Evolutionary conservation across 306 rosid genomes (phyloP), one percentile per base, ranked within the genome.

Genomic region (Myrica gale): DNA sequence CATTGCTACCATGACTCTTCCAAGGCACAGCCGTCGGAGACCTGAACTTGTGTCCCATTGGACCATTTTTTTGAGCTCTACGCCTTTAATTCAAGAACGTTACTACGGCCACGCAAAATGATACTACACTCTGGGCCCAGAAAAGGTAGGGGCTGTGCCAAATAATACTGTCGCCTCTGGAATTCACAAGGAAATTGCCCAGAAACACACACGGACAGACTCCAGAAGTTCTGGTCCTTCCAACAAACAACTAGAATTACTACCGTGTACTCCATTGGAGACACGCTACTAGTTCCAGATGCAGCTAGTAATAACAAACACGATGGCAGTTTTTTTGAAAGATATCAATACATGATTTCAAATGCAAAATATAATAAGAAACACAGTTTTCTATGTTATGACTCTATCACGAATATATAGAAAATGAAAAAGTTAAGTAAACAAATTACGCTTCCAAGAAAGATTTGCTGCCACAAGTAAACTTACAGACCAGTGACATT

Each of bases 401-500:
- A 43, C 56, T 41, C 50, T 37, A 41, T 17, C 45, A 41, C 69
- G 41, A 63, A 63, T 42, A 39, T 17, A 17, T 65, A 16, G 52
- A 21, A 41, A 20, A 48, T 68, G 60, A 65, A 66, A 79, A 42
- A 23, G 68, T 44, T 57, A 65, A 79, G 53, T 65, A 73, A 79
- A 23, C 78, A 73, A 66, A 74, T 45, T 73, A 73, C 15, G 41
- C 23, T 8, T 48, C 48, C 69, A 41, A 21, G 39, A 74, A 68
- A 63, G 46, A 69, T 51, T 57, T 56, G 75, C 62, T 44, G 51
- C 81, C 53, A 66, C 76, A 69, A 17, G 70, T 75, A 67, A 58
- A 39, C 74, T 70, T 65, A 85, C 85, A 73, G 53, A 16, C 73
- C 46, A 19, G 82, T 79, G 54, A 19, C 50, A 69, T 21, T 48